phyloP scores from a whole-genome alignment of 2,329 filamentous ascomycete species.

The Hymenoscyphus fraxineus region DNA sequence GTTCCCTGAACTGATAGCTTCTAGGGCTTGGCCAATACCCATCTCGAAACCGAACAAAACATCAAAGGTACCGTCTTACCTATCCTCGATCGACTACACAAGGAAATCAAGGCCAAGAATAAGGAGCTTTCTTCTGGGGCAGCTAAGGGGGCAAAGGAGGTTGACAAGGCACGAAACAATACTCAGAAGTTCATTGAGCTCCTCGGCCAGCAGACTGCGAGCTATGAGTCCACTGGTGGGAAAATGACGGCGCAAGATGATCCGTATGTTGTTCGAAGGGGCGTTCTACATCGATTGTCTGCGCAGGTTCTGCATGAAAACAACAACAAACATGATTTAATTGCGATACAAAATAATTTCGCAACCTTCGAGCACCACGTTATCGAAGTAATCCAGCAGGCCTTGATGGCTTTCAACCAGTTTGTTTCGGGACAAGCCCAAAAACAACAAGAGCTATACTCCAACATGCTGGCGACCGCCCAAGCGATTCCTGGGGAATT shows the following conservation, averaged over 20 bases:
- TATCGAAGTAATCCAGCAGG: slow-evolving; percentile 75
- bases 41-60: slow-evolving; percentile 86
- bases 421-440: slow-evolving; percentile 78
- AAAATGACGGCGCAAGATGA: slow-evolving; percentile 71
- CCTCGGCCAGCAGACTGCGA: slow-evolving; percentile 78
- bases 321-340: slow-evolving; percentile 86
- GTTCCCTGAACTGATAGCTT: slow-evolving; percentile 5
- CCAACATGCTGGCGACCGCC: slow-evolving; percentile 72
- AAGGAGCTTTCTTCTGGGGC: slow-evolving; percentile 84
- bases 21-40: slow-evolving; percentile 79
- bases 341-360: slow-evolving; percentile 89
- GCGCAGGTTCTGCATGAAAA: slow-evolving; percentile 95
- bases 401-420: slow-evolving; percentile 78
- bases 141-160: slow-evolving; percentile 80
- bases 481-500: slow-evolving; percentile 80
- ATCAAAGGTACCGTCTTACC: slow-evolving; percentile 83
- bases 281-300: slow-evolving; percentile 77
- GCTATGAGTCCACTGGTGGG: slow-evolving; percentile 71
- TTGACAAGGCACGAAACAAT: slow-evolving; percentile 78
- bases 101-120: slow-evolving; percentile 93
- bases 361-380: slow-evolving; percentile 83
- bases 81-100: slow-evolving; percentile 83
- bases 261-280: slow-evolving; percentile 81
- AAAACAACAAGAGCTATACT: slow-evolving; percentile 74
- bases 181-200: slow-evolving; percentile 97